phyloP scores from a whole-genome alignment of 2,329 filamentous ascomycete genomes.

The Ophiocordyceps australis region DNA sequence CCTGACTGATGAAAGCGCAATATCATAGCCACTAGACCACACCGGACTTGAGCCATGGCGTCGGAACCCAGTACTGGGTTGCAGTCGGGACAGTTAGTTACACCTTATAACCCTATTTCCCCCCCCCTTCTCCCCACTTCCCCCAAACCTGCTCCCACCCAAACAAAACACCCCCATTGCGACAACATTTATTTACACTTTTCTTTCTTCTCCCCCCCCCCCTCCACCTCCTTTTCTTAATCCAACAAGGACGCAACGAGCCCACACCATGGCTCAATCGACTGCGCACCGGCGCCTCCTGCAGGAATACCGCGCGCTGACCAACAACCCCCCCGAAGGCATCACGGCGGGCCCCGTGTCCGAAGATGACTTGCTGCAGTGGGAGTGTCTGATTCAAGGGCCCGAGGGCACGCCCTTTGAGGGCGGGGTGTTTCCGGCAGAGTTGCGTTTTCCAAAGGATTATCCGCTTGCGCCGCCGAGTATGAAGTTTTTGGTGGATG shows the following conservation, averaged over 20 bases:
- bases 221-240: neutral
- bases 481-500: conserved; percentile 86
- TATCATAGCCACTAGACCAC: conserved; percentile 8
- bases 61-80: no score
- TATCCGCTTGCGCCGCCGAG: conserved; percentile 92
- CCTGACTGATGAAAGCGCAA: conserved; percentile 5
- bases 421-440: conserved; percentile 86
- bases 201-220: no score
- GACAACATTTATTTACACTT: no score
- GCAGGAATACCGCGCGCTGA: conserved; percentile 88
- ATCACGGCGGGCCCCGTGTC: conserved; percentile 86
- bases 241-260: neutral
- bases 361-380: conserved; percentile 89
- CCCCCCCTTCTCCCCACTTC: no score
- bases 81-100: no score
- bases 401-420: conserved; percentile 93
- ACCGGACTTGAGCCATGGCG: no score
- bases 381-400: conserved; percentile 92
- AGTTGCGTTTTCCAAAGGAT: conserved; percentile 87
- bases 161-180: no score
- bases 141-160: no score
- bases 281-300: conserved; percentile 68
- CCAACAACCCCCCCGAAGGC: conserved; percentile 89
- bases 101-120: no score
- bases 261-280: conserved; percentile 30